Evolutionary conservation across 176 grass and related monocot genomes (phyloP).

Genomic region (Tillandsia leiboldiana): DNA sequence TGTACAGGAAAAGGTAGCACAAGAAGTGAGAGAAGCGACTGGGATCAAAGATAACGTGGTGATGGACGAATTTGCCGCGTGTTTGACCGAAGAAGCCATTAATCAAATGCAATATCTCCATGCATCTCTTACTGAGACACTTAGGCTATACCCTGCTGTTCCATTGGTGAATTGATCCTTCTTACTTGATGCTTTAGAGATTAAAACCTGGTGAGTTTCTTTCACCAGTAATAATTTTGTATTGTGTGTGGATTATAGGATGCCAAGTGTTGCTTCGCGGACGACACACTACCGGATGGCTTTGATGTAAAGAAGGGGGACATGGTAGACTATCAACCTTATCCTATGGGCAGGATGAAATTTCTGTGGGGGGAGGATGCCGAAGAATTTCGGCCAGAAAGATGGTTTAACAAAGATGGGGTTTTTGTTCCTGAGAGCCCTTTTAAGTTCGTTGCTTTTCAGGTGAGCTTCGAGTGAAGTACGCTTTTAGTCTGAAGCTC

Average conservation of each 20-base stretch:
- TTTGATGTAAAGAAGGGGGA: slow-evolving; percentile 51
- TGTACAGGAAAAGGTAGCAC: slow-evolving; percentile 32
- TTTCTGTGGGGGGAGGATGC: slow-evolving; percentile 72
- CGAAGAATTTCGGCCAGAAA: slow-evolving; percentile 59
- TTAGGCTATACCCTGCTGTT: slow-evolving; percentile 56
- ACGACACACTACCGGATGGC: slow-evolving; percentile 67
- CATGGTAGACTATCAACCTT: slow-evolving; percentile 67
- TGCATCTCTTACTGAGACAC: slow-evolving; percentile 57
- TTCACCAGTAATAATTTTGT: neutral
- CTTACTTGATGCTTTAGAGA: neutral
- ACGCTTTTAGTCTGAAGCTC: neutral
- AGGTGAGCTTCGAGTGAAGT: slow-evolving; percentile 22
- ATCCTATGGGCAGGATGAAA: slow-evolving; percentile 73
- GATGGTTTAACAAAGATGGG: slow-evolving; percentile 52
- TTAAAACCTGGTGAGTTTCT: neutral
- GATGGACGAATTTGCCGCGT: slow-evolving; percentile 9
- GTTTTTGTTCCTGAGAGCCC: slow-evolving; percentile 51
- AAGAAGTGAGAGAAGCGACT: slow-evolving; percentile 33
- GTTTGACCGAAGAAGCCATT: slow-evolving; percentile 41
- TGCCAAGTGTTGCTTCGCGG: slow-evolving; percentile 55
- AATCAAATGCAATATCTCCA: slow-evolving; percentile 66
- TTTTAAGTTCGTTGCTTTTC: slow-evolving; percentile 74
- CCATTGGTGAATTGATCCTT: slow-evolving; percentile 33
- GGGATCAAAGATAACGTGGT: slow-evolving; percentile 11
- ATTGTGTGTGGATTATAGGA: slow-evolving; percentile 26